phyloP scores from a whole-genome alignment of 768 basidiomycete species.

The Solioccasus polychromus region DNA sequence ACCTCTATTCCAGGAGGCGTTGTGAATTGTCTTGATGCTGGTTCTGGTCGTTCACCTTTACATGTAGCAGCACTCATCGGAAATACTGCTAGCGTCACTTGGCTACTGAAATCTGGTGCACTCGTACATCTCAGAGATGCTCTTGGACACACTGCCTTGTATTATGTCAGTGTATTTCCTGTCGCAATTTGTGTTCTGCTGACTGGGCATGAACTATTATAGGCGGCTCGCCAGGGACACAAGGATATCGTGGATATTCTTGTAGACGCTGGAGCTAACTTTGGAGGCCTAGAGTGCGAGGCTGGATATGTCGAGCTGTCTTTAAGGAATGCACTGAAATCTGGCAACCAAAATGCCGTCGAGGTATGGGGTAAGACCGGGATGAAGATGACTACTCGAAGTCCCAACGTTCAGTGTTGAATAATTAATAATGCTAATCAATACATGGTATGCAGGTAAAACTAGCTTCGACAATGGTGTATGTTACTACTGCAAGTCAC shows the following conservation, averaged over 20 bases:
- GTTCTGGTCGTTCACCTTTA: conserved; percentile 71
- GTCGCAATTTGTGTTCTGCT: not conserved
- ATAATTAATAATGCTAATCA: conserved; percentile 2
- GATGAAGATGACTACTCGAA: conserved; percentile 9
- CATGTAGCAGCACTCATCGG: conserved; percentile 79
- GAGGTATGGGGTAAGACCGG: conserved; percentile 60
- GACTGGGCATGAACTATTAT: conserved; percentile 1
- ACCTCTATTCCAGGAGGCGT: conserved; percentile 57
- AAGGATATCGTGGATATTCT: conserved; percentile 58
- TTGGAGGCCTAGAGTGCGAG: conserved; percentile 63
- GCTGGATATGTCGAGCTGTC: conserved; percentile 56
- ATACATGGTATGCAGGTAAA: conserved; percentile 18
- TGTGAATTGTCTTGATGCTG: conserved; percentile 67
- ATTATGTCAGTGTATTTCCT: conserved; percentile 54
- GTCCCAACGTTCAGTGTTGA: not conserved
- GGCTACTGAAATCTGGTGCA: conserved; percentile 70
- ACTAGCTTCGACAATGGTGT: not conserved
- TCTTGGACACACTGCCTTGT: conserved; percentile 80
- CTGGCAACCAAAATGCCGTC: conserved; percentile 43
- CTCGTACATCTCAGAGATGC: conserved; percentile 78
- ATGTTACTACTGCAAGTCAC: conserved; percentile 2
- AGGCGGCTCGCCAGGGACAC: conserved; percentile 78
- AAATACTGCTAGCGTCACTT: conserved; percentile 36
- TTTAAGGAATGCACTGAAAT: conserved; percentile 33
- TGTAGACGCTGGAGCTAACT: conserved; percentile 68